Evolutionary conservation across 2,329 filamentous ascomycete genomes (phyloP), one percentile per base, ranked within the genome.

Genomic region (Myriosclerotinia curreyana): DNA sequence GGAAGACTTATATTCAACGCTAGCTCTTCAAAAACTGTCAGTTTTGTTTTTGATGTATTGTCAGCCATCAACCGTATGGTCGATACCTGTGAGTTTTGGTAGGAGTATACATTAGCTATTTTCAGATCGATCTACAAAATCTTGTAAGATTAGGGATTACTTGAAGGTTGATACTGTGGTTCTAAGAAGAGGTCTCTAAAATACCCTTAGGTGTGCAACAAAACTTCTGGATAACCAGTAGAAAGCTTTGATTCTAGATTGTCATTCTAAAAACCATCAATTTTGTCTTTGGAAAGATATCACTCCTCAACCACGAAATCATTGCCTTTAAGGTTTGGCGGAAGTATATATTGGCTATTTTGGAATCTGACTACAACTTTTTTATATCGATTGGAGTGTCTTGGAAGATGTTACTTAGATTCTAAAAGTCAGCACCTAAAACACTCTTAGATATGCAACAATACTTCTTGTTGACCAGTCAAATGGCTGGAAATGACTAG

Each of bases 301-400:
- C 31, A 31, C 3, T 28, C 11, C 0, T 5, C 17, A n/a, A n/a
- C 0, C 1, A 15, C 28, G 1, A 3, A 2, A 14, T 6, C 11
- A 34, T 2, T 6, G 7, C 9, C 20, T 52, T 5, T 22, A 2
- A n/a, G 5, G n/a, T 5, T 36, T n/a, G 11, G 5, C 6, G 3
- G 6, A 14, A 2, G 2, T n/a, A 12, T 15, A 22, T 9, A 7
- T 52, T 7, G 8, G 7, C 20, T 52, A 36, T 15, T 52, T n/a
- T n/a, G n/a, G n/a, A n/a, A n/a, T n/a, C n/a, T n/a, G n/a, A n/a
- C n/a, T n/a, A n/a, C n/a, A n/a, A n/a, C n/a, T n/a, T n/a, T n/a
- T n/a, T n/a, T n/a, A n/a, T n/a, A n/a, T n/a, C n/a, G n/a, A n/a
- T n/a, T n/a, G n/a, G n/a, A n/a, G n/a, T n/a, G n/a, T n/a, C n/a